phyloP scores from a whole-genome alignment of 2,329 filamentous ascomycete species.

The Trematosphaeria pertusa region DNA sequence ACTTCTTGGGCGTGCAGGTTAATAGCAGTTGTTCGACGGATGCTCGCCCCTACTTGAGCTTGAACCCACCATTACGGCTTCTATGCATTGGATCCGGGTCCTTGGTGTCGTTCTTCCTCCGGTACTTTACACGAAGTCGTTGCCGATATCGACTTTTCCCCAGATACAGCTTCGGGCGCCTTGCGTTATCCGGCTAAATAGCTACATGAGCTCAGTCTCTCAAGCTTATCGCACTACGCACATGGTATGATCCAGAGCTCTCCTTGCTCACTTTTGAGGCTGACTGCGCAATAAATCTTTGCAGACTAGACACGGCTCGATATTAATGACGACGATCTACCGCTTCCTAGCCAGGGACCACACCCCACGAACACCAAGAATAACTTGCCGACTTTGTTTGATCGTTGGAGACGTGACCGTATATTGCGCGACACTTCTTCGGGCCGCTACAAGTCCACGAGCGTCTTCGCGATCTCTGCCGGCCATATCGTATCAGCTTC shows the following conservation, averaged over 20 bases:
- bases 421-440: conserved; percentile 6
- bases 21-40: too few relatives aligned
- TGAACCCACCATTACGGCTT: too few relatives aligned
- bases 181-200: conserved; percentile 41
- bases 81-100: conserved; percentile 16
- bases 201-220: neutral
- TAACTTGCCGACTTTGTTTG: neutral
- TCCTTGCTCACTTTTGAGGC: conserved; percentile 21
- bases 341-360: conserved; percentile 12
- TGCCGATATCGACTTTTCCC: conserved; percentile 1
- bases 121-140: conserved; percentile 1
- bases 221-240: neutral
- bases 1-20: too few relatives aligned
- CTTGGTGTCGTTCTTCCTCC: conserved; percentile 4
- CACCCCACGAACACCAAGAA: conserved; percentile 12
- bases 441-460: too few relatives aligned
- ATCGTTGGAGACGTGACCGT: conserved; percentile 6
- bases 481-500: too few relatives aligned
- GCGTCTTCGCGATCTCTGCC: too few relatives aligned
- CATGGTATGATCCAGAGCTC: neutral
- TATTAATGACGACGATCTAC: conserved; percentile 25
- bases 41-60: too few relatives aligned
- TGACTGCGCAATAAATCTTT: conserved; percentile 24
- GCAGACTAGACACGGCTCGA: conserved; percentile 26
- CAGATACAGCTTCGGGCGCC: conserved; percentile 4